These are phyloP conservation scores for Malus orientalis DNA, from an alignment of 306 rosid species.

Conservation along the genomic window DNA sequence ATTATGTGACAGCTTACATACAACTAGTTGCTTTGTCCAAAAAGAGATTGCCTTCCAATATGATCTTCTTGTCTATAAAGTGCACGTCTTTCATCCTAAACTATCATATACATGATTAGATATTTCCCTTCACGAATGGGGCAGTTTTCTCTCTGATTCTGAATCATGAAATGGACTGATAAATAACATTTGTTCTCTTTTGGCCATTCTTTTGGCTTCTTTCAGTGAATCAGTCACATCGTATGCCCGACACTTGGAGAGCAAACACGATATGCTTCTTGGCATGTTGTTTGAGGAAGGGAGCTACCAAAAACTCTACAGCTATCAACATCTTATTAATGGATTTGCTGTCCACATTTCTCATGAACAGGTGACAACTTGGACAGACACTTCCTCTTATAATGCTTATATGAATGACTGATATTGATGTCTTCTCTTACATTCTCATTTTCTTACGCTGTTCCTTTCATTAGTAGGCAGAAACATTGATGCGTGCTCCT, in stretches of 20 bases:
- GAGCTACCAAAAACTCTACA: conserved; percentile 74
- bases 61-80: neutral
- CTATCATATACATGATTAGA: neutral
- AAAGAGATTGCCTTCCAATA: neutral
- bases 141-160: neutral
- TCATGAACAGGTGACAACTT: conserved; percentile 81
- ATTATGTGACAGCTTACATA: neutral
- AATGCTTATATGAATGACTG: conserved; percentile 4
- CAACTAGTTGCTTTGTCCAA: neutral
- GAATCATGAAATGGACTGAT: neutral
- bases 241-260: conserved; percentile 85
- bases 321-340: conserved; percentile 91
- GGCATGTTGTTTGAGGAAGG: conserved; percentile 79
- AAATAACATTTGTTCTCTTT: conserved; percentile 4
- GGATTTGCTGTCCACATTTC: conserved; percentile 94
- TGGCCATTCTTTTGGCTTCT: conserved; percentile 12
- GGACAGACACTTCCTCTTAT: conserved; percentile 22
- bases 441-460: conserved; percentile 26
- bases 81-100: neutral
- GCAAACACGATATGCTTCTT: conserved; percentile 85
- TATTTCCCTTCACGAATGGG: neutral
- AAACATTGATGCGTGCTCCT: conserved; percentile 70
- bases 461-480: conserved; percentile 87
- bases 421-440: conserved; percentile 17
- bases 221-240: conserved; percentile 76